These are phyloP conservation scores for Hyphopichia wangnamkhiaoensis DNA, from an alignment of 1,139 yeast species.

Conservation along the genomic window DNA sequence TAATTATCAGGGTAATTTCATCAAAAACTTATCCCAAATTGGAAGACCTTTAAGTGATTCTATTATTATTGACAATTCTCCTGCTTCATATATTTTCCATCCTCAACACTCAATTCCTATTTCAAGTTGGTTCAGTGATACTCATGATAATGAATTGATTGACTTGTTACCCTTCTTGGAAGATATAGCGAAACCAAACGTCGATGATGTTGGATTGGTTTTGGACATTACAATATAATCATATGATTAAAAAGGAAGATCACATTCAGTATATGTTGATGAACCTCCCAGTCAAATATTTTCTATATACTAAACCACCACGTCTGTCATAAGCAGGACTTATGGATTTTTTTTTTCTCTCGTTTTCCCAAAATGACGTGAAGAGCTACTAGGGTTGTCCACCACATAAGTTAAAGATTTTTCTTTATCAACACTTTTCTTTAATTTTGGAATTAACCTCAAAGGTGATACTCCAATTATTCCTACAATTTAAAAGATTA, in stretches of 20 bases:
- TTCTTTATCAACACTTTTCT: background rate
- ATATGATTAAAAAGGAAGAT: conserved; percentile 1
- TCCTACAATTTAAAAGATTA: no score
- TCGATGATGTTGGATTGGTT: conserved; percentile 81
- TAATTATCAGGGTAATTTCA: conserved; percentile 82
- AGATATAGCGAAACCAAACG: conserved; percentile 69
- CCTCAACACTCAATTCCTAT: conserved; percentile 99
- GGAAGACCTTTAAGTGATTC: conserved; percentile 88
- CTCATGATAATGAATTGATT: conserved; percentile 91
- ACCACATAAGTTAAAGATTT: background rate
- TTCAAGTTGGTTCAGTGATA: conserved; percentile 97
- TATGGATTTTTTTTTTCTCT: conserved; percentile 6
- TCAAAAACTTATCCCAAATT: conserved; percentile 87
- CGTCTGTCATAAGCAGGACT: conserved; percentile 14
- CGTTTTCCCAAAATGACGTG: background rate
- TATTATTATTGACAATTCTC: conserved; percentile 93
- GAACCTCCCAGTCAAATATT: conserved; percentile 1
- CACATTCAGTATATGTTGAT: conserved; percentile 3
- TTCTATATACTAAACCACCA: background rate
- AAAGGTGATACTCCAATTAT: no score
- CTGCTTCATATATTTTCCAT: conserved; percentile 94
- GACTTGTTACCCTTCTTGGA: conserved; percentile 90
- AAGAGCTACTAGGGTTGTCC: background rate
- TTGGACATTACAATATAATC: conserved; percentile 63
- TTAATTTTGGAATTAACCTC: no score